A percentile compares a stretch with the other conserved stretches of the same genome.
phyloP scores from a whole-genome alignment of 2,329 filamentous ascomycete species.

The Colletotrichum lupini region DNA sequence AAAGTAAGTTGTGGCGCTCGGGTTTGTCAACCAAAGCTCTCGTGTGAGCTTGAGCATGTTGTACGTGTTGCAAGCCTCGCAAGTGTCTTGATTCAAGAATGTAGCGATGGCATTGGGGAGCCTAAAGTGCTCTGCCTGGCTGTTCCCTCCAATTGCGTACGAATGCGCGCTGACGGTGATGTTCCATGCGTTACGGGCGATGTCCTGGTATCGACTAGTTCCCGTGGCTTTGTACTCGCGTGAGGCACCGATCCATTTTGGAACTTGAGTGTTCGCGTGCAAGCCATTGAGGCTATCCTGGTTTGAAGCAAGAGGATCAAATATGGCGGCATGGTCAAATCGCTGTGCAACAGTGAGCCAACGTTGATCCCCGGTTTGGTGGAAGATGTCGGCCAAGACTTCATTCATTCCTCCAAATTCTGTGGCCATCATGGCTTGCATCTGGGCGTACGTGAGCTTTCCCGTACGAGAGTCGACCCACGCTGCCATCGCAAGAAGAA shows the following conservation, averaged over 20 bases:
- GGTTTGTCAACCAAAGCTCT: constrained; percentile 59
- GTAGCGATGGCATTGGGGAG: constrained; percentile 56
- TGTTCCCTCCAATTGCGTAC: constrained; percentile 66
- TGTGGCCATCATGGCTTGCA: constrained; percentile 60
- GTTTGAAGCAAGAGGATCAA: constrained; percentile 57
- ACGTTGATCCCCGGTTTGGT: constrained; percentile 54
- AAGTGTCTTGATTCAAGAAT: constrained; percentile 57
- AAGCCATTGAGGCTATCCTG: constrained; percentile 58
- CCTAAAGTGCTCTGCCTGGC: constrained; percentile 63
- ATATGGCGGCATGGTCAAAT: constrained; percentile 60
- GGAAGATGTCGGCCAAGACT: constrained; percentile 59
- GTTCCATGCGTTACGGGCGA: constrained; percentile 61
- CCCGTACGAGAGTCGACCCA: constrained; percentile 62
- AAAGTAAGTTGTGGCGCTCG: constrained; percentile 55
- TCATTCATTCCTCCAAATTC: constrained; percentile 67
- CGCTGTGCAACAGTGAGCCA: constrained; percentile 60
- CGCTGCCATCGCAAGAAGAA: constrained; percentile 54
- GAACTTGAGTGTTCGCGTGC: constrained; percentile 65
- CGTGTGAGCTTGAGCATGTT: constrained; percentile 68
- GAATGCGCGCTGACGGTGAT: constrained; percentile 58
- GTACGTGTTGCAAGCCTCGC: constrained; percentile 65
- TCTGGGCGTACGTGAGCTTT: constrained; percentile 53
- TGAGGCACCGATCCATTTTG: constrained; percentile 64
- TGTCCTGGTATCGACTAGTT: constrained; percentile 54
- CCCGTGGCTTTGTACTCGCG: constrained; percentile 61